phyloP scores from a whole-genome alignment of 169 alveolate species.

The Plasmodium knowlesi region DNA sequence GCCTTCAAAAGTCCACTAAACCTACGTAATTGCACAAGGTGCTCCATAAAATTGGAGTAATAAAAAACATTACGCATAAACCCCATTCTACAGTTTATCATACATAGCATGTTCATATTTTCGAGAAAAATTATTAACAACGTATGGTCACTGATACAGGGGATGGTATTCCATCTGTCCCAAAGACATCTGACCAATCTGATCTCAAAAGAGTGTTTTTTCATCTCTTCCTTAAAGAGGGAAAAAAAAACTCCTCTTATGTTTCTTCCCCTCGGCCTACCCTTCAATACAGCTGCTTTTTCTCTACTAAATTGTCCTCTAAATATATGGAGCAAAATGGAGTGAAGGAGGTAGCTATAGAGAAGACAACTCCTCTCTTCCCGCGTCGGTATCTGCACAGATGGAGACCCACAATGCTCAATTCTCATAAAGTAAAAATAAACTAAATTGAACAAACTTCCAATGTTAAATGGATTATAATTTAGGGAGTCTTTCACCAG shows the following conservation, averaged over 20 bases:
- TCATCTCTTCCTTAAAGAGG: not conserved
- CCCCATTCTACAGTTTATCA: not conserved
- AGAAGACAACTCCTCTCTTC: not conserved
- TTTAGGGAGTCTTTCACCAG: conserved; percentile 20
- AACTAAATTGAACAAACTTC: conserved; percentile 33
- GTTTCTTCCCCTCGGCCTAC: not conserved
- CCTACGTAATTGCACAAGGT: conserved; percentile 4
- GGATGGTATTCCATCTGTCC: conserved; percentile 28
- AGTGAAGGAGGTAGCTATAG: conserved; percentile 32
- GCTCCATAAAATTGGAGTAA: conserved; percentile 12
- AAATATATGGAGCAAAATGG: conserved; percentile 1
- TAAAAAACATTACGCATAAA: conserved; percentile 10
- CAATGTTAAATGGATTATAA: conserved; percentile 35
- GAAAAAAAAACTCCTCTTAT: not conserved
- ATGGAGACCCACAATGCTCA: not conserved
- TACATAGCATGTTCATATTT: conserved; percentile 34
- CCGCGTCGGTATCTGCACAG: not conserved
- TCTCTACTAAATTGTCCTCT: not conserved
- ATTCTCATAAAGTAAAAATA: conserved; percentile 9
- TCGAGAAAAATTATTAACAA: conserved; percentile 12
- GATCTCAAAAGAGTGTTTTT: not conserved
- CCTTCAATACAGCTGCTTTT: not conserved
- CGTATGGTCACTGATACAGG: not conserved
- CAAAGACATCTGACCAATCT: not conserved
- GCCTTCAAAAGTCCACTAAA: conserved; percentile 15